Evolutionary conservation across 2,329 filamentous ascomycete genomes (phyloP).

Genomic region (Rugonectria rugulosa): DNA sequence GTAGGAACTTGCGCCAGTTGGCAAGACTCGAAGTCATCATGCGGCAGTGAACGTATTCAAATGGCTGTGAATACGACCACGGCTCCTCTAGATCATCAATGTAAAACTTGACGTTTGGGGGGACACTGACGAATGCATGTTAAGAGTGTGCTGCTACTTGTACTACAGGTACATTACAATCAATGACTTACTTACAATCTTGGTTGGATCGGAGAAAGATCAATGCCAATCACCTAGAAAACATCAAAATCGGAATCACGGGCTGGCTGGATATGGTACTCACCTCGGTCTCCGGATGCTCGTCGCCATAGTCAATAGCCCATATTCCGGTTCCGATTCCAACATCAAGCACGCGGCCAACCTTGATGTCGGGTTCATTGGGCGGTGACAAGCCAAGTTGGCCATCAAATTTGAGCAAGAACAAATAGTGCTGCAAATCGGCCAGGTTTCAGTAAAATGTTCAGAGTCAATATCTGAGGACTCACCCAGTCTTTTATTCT

Average conservation of each 20-base stretch:
- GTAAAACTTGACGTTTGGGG: slow-evolving; percentile 12
- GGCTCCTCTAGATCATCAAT: slow-evolving; percentile 19
- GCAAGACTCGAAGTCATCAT: slow-evolving; percentile 11
- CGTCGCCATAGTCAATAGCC: slow-evolving; percentile 6
- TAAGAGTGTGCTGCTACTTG: neutral
- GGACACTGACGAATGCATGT: neutral
- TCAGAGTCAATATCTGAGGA: neutral
- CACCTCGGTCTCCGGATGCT: slow-evolving; percentile 2
- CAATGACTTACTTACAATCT: slow-evolving; percentile 6
- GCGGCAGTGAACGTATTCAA: slow-evolving; percentile 16
- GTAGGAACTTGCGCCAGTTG: neutral
- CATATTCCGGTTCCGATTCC: slow-evolving; percentile 4
- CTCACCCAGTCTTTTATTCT: slow-evolving; percentile 1
- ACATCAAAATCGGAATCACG: too few species aligned
- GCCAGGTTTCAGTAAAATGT: neutral
- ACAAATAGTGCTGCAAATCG: slow-evolving; percentile 3
- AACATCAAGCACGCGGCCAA: neutral
- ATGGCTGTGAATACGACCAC: slow-evolving; percentile 8
- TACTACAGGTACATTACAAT: neutral
- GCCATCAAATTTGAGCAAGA: neutral
- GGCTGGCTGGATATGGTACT: too few species aligned
- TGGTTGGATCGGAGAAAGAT: slow-evolving; percentile 2
- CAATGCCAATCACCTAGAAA: slow-evolving; percentile 6
- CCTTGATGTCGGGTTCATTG: neutral
- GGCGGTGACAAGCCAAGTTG: neutral